Percentiles rank a stretch among this genome's conserved stretches.
Conservation (phyloP, 2,329 filamentous ascomycete genomes). For the Arachnopeziza araneosa region DNA sequence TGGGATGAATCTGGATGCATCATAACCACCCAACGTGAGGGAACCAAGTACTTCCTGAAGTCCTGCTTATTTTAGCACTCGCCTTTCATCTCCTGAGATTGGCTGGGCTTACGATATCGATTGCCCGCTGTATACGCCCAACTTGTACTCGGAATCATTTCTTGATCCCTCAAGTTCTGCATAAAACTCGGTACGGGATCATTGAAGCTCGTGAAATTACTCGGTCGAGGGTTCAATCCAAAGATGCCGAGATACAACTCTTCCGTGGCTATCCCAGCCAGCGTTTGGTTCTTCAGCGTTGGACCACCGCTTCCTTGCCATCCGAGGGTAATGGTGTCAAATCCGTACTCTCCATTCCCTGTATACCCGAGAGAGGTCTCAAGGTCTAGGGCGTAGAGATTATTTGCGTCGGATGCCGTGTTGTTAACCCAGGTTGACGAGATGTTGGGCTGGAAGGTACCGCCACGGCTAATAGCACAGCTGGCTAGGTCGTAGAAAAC, state of each 20-base stretch:
- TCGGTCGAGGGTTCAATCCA: constrained; percentile 19
- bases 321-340: constrained; percentile 18
- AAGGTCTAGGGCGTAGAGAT: constrained; percentile 17
- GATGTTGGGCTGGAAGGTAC: constrained; percentile 31
- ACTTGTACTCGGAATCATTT: constrained; percentile 36
- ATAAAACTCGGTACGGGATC: constrained; percentile 31
- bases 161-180: constrained; percentile 33
- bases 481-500: constrained; percentile 15
- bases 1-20: constrained; percentile 35
- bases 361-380: constrained; percentile 13
- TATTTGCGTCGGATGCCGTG: constrained; percentile 9
- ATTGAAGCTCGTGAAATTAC: constrained; percentile 15
- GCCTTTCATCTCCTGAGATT: constrained; percentile 3
- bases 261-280: constrained; percentile 29
- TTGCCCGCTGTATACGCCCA: constrained; percentile 40
- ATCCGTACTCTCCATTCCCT: constrained; percentile 19
- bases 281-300: constrained; percentile 17
- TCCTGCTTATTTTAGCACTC: background rate
- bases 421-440: constrained; percentile 34
- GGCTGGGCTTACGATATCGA: constrained; percentile 29
- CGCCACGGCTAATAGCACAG: constrained; percentile 34
- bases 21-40: constrained; percentile 33
- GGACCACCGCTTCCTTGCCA: constrained; percentile 10
- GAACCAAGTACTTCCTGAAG: constrained; percentile 12
- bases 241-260: constrained; percentile 24